These are phyloP conservation scores for Vicia faba DNA, from an alignment of 306 rosid species.

Conservation along the genomic window DNA sequence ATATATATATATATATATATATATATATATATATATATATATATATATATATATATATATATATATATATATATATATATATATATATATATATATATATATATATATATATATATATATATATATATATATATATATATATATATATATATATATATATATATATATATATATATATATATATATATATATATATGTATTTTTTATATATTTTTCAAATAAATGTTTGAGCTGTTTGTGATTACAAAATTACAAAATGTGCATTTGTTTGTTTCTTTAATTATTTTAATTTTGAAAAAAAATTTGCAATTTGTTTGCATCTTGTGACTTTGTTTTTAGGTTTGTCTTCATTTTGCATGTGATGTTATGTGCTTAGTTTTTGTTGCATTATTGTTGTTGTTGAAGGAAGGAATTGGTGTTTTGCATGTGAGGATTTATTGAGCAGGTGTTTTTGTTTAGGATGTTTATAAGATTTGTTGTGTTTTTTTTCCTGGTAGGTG, in stretches of 20 bases:
- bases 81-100: no score
- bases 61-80: no score
- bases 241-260: slow-evolving; percentile 37
- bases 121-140: no score
- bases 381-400: slow-evolving; percentile 14
- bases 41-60: no score
- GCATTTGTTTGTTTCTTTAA: slow-evolving; percentile 34
- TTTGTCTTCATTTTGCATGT: slow-evolving; percentile 38
- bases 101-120: no score
- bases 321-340: slow-evolving; percentile 36
- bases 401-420: slow-evolving; percentile 24
- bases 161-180: no score
- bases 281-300: not conserved
- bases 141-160: no score
- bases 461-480: slow-evolving; percentile 16
- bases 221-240: slow-evolving; percentile 34
- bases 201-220: slow-evolving; percentile 30
- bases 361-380: slow-evolving; percentile 28
- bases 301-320: slow-evolving; percentile 41
- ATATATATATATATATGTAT: no score
- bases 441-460: slow-evolving; percentile 30
- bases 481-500: slow-evolving; percentile 20
- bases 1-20: no score
- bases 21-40: no score
- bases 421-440: slow-evolving; percentile 31